Percentiles rank a stretch among this genome's conserved stretches.
Evolutionary conservation across 805 yeast genomes (phyloP).

Genomic region (Saccharomycopsis selenospora): DNA sequence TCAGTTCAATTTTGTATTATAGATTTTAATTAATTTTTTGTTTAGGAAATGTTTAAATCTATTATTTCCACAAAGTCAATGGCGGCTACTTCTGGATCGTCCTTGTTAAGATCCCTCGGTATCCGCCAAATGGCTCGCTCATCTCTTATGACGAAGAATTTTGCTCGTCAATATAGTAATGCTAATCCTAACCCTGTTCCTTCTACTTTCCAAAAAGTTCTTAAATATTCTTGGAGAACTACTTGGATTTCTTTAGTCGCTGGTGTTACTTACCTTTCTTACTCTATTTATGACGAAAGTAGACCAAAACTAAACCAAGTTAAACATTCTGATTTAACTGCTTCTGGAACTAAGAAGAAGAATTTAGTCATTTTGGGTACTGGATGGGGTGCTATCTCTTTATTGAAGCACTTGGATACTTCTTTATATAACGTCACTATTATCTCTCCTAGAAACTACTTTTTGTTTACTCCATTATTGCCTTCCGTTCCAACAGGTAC

Average conservation of each 20-base stretch:
- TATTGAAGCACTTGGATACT: slow-evolving; percentile 79
- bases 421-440: slow-evolving; percentile 81
- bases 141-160: not conserved
- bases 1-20: too few species aligned
- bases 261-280: slow-evolving; percentile 52
- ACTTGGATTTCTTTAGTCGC: slow-evolving; percentile 44
- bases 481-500: slow-evolving; percentile 96
- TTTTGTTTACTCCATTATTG: slow-evolving; percentile 89
- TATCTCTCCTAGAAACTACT: slow-evolving; percentile 91
- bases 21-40: too few species aligned
- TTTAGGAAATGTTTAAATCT: slow-evolving; percentile 1
- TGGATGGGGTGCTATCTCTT: slow-evolving; percentile 92
- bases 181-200: not conserved
- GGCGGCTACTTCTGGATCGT: not conserved
- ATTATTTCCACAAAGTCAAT: not conserved
- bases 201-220: slow-evolving; percentile 19
- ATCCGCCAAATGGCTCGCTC: not conserved
- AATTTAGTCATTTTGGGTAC: slow-evolving; percentile 68
- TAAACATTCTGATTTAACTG: slow-evolving; percentile 44
- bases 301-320: slow-evolving; percentile 54
- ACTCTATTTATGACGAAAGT: slow-evolving; percentile 54
- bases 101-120: too few species aligned
- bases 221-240: slow-evolving; percentile 40
- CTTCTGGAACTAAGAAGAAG: slow-evolving; percentile 38
- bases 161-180: not conserved